These are phyloP conservation scores for Phaeomoniella chlamydospora DNA, from an alignment of 2,329 filamentous ascomycete genomes.

Conservation along the genomic window DNA sequence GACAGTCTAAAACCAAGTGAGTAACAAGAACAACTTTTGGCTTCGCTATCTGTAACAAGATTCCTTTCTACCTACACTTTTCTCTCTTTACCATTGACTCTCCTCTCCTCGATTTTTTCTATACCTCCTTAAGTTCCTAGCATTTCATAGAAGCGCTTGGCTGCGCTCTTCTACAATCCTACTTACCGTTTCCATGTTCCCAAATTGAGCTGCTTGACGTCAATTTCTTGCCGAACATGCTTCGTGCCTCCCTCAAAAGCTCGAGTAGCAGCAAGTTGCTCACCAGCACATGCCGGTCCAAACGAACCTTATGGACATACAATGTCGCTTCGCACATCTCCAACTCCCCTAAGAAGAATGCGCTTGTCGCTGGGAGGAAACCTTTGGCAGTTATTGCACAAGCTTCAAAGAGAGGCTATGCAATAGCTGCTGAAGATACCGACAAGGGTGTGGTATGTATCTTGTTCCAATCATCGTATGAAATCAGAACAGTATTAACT, in stretches of 20 bases:
- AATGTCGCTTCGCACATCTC: neutral
- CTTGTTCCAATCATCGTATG: constrained; percentile 5
- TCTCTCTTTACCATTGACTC: no score
- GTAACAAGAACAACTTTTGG: no score
- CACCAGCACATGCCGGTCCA: constrained; percentile 1
- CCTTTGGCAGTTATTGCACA: constrained; percentile 26
- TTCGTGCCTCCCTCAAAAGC: constrained; percentile 4
- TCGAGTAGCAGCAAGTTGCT: constrained; percentile 3
- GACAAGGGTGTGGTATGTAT: constrained; percentile 45
- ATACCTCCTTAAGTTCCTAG: no score
- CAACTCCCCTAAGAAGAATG: constrained; percentile 2
- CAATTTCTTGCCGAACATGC: constrained; percentile 9
- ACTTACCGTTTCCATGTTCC: neutral
- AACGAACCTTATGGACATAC: neutral
- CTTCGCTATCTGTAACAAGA: no score
- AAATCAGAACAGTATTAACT: constrained; percentile 1
- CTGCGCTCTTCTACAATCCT: constrained; percentile 6
- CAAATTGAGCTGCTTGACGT: constrained; percentile 10
- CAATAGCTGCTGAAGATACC: constrained; percentile 41
- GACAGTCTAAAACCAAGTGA: no score
- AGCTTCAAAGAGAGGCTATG: constrained; percentile 40
- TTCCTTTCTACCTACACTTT: no score
- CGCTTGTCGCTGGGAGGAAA: constrained; percentile 20
- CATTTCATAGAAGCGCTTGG: neutral
- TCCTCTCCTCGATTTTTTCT: no score